phyloP scores from a whole-genome alignment of 2,329 filamentous ascomycete species.

The Pseudogymnoascus sp. region DNA sequence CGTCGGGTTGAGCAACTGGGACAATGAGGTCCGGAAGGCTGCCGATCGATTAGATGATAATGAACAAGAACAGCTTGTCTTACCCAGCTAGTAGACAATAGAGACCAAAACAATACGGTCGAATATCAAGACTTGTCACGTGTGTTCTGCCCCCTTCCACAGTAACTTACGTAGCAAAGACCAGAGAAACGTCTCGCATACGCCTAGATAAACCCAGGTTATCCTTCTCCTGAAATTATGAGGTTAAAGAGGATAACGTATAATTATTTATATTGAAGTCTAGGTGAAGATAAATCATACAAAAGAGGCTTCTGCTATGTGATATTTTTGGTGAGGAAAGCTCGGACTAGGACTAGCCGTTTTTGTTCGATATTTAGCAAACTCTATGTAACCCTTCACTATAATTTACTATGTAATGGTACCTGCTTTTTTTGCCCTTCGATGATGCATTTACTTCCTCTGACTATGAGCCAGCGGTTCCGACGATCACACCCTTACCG shows the following conservation, averaged over 20 bases:
- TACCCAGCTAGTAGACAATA: background rate
- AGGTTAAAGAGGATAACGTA: background rate
- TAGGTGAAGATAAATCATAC: background rate
- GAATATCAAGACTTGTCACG: background rate
- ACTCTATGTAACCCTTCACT: background rate
- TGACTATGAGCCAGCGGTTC: background rate
- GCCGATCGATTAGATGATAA: conserved; percentile 61
- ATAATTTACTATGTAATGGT: background rate
- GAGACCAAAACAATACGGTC: background rate
- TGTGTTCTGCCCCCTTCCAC: background rate
- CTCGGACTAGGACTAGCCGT: background rate
- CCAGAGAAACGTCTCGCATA: background rate
- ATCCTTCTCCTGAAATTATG: background rate
- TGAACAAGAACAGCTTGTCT: conserved; percentile 20
- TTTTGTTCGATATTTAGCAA: background rate
- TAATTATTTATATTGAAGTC: background rate
- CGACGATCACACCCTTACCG: background rate
- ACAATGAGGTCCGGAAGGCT: conserved; percentile 63
- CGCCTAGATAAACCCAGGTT: background rate
- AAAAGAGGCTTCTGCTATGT: background rate
- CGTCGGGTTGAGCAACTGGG: conserved; percentile 72
- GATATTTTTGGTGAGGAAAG: background rate
- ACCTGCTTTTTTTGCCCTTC: background rate
- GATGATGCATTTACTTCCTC: background rate
- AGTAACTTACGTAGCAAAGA: background rate